phyloP scores from a whole-genome alignment of 106 monocot species.

The Narthecium ossifragum region DNA sequence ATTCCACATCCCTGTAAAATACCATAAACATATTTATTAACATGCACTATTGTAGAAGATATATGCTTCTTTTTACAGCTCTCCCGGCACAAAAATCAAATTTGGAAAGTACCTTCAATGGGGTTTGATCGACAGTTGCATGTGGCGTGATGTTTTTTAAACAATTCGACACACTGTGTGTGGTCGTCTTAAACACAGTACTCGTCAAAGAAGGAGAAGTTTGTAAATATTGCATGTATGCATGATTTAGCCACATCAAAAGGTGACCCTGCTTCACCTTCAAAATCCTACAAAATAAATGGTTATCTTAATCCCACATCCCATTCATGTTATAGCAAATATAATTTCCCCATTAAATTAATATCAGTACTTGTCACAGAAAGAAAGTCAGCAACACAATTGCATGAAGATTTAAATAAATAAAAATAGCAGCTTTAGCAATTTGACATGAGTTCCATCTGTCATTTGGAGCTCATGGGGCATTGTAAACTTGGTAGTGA shows the following conservation, averaged over 20 bases:
- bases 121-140: neutral
- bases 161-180: conserved; percentile 9
- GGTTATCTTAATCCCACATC: too few species aligned
- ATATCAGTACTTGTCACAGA: neutral
- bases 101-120: neutral
- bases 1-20: too few species aligned
- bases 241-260: conserved; percentile 55
- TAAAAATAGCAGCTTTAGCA: neutral
- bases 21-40: too few species aligned
- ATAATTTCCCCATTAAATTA: too few species aligned
- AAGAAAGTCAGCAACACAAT: neutral
- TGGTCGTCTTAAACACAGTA: conserved; percentile 18
- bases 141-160: conserved; percentile 9
- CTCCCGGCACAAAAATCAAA: conserved; percentile 1
- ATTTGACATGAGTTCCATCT: conserved; percentile 21
- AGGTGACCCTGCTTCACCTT: conserved; percentile 35
- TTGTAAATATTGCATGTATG: conserved; percentile 60
- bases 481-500: too few species aligned
- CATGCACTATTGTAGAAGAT: too few species aligned
- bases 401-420: neutral
- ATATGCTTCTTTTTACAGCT: neutral
- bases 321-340: too few species aligned
- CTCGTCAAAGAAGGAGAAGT: conserved; percentile 39
- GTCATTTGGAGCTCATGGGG: conserved; percentile 9
- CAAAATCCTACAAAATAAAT: conserved; percentile 29